Base-by-base conservation (phyloP, 129 eudicot genomes). In the Pittosporum tobira region DNA sequence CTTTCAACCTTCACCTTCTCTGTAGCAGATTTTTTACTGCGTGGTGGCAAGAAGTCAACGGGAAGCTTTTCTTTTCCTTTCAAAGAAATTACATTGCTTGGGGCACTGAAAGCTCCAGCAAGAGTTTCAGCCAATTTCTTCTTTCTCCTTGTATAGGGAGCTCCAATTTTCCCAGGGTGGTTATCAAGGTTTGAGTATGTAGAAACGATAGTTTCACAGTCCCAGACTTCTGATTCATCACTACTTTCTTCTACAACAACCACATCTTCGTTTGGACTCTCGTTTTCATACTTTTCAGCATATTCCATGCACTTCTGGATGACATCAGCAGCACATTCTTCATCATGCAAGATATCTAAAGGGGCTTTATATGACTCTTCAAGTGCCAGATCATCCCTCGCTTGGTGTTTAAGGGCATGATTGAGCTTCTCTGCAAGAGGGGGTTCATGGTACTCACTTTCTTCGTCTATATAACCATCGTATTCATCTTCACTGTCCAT, bases 171-270 rank as follows among this genome's bases (percentile, higher is more conserved):
- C 25, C 84, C 99, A 54, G 99, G 99, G 61, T 93, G 96, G 51
- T 93, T 87, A 74, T 93, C 99, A 50, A 93, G 96, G 67, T 85
- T 93, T 4, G 99, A 84, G 64, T 87, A 93, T 1, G 99, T 93
- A 3, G 96, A 68, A 28, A 93, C 66, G 18, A 93, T 77, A 56
- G 96, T 87, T 70, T 93, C 94, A 44, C 96, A 93, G 63, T 93
- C 99, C 91, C 91, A 93, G 5, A 28, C 62, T 73, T 93, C 96
- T 12, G 91, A 77, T 59, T 93, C 94, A 67, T 87, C 91, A 20
- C 96, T 87, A 49, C 94, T 87, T 75, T 93, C 91, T 53, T 87
- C 82, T 13, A 74, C 21, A 69, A 83, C 16, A 29, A 79, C 71
- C 52, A 65, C 84, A 16, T 78, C 77, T 36, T 74, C 91, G 36